A percentile compares a stretch with the other conserved stretches of the same genome.
Conservation (phyloP, 1,284 basidiomycete species). For the Moesziomyces parantarcticus region DNA sequence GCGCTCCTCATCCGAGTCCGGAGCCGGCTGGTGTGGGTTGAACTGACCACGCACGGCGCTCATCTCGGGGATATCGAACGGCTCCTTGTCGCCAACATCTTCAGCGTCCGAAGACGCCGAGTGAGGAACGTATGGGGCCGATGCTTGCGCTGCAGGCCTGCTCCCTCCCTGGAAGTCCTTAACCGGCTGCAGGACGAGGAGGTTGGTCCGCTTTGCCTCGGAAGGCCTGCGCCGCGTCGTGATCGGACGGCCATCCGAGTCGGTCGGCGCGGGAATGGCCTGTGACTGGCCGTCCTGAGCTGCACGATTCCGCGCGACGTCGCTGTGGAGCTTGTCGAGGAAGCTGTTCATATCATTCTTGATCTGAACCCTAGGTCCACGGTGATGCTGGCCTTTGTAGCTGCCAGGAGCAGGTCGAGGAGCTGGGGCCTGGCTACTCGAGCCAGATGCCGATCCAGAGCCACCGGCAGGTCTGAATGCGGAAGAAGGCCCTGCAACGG, state of each 20-base stretch:
- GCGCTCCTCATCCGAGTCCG: conserved; percentile 13
- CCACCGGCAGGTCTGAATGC: not conserved
- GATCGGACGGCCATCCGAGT: conserved; percentile 12
- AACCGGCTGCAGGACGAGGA: conserved; percentile 27
- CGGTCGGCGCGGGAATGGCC: conserved; percentile 13
- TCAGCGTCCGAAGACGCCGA: conserved; percentile 26
- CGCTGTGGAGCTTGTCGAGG: conserved; percentile 15
- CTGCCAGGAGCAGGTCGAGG: conserved; percentile 23
- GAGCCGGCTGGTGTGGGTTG: conserved; percentile 32
- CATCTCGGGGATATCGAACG: conserved; percentile 36
- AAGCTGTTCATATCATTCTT: conserved; percentile 22
- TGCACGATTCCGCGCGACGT: not conserved
- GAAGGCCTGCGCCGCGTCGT: conserved; percentile 14
- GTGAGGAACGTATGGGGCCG: not conserved
- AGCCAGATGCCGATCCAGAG: not conserved
- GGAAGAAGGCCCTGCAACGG: not conserved
- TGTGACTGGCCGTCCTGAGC: not conserved
- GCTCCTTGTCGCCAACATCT: conserved; percentile 16
- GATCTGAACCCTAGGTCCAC: conserved; percentile 25
- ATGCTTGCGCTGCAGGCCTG: conserved; percentile 9
- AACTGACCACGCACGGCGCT: conserved; percentile 24
- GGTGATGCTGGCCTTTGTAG: conserved; percentile 42
- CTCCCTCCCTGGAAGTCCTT: conserved; percentile 28
- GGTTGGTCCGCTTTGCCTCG: conserved; percentile 20
- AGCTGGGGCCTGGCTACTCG: conserved; percentile 3